phyloP scores from a whole-genome alignment of 805 yeast species.

The Candida rishiriensis region DNA sequence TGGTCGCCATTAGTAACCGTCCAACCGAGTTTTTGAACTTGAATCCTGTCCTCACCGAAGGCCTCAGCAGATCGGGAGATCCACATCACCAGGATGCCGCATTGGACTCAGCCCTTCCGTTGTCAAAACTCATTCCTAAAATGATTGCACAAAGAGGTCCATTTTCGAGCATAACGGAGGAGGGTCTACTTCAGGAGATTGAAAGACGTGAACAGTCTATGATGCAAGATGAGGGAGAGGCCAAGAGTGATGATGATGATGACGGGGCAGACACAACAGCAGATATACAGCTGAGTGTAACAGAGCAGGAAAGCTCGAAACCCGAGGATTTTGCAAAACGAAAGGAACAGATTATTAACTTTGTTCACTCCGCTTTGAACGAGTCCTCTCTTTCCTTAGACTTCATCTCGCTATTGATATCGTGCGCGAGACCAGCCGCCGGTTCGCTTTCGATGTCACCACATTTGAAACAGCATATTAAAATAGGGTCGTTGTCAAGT shows the following conservation, averaged over 20 bases:
- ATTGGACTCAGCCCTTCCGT: conserved; percentile 10
- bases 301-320: conserved; percentile 8
- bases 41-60: conserved; percentile 14
- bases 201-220: neutral
- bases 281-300: conserved; percentile 2
- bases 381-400: conserved; percentile 87
- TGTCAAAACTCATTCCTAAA: conserved; percentile 54
- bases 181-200: conserved; percentile 43
- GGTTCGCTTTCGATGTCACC: conserved; percentile 88
- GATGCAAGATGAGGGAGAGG: conserved; percentile 17
- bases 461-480: conserved; percentile 65
- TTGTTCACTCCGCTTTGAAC: conserved; percentile 67
- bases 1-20: too few relatives aligned
- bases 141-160: conserved; percentile 57
- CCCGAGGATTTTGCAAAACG: conserved; percentile 42
- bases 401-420: conserved; percentile 76
- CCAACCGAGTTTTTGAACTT: conserved; percentile 4
- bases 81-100: neutral
- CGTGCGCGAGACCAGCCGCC: conserved; percentile 78
- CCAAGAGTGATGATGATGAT: conserved; percentile 13
- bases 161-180: conserved; percentile 56
- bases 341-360: conserved; percentile 48
- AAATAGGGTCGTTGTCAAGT: conserved; percentile 67
- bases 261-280: neutral
- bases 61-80: neutral